phyloP scores from a whole-genome alignment of 2,329 filamentous ascomycete genomes.

The Beauveria caledonica region DNA sequence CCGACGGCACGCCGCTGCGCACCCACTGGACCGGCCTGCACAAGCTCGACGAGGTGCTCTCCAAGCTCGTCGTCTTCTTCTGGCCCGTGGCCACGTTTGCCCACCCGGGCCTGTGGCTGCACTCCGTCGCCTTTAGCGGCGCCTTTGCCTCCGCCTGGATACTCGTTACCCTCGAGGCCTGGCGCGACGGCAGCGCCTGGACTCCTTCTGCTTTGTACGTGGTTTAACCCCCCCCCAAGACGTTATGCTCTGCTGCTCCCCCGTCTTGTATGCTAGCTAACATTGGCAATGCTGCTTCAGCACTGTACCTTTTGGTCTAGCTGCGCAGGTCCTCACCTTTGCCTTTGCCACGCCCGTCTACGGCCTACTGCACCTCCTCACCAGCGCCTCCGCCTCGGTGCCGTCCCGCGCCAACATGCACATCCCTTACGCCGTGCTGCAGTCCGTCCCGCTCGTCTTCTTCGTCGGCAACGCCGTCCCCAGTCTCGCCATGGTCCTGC shows the following conservation, averaged over 20 bases:
- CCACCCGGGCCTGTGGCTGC: conserved; percentile 14
- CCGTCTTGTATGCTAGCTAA: neutral
- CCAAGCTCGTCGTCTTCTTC: conserved; percentile 16
- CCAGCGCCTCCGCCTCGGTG: conserved; percentile 7
- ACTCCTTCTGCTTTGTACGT: conserved; percentile 15
- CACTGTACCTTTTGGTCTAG: conserved; percentile 12
- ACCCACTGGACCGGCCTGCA: conserved; percentile 13
- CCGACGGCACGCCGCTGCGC: conserved; percentile 15
- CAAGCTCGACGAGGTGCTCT: conserved; percentile 12
- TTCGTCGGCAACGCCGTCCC: conserved; percentile 14
- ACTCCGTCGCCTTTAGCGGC: conserved; percentile 16
- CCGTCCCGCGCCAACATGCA: conserved; percentile 15
- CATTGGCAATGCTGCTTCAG: neutral
- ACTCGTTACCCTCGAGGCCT: conserved; percentile 16
- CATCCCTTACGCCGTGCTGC: conserved; percentile 13
- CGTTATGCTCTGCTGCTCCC: too few relatives aligned
- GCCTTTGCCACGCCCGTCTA: conserved; percentile 16
- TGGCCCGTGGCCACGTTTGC: conserved; percentile 13
- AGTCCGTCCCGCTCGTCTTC: conserved; percentile 13
- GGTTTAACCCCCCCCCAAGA: too few relatives aligned
- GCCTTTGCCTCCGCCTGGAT: conserved; percentile 14
- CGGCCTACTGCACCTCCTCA: conserved; percentile 13
- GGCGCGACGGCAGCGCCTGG: conserved; percentile 14
- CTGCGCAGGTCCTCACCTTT: conserved; percentile 15
- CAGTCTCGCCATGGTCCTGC: conserved; percentile 12